phyloP scores from a whole-genome alignment of 139 green algal species.

The Picochlorum sp. region DNA sequence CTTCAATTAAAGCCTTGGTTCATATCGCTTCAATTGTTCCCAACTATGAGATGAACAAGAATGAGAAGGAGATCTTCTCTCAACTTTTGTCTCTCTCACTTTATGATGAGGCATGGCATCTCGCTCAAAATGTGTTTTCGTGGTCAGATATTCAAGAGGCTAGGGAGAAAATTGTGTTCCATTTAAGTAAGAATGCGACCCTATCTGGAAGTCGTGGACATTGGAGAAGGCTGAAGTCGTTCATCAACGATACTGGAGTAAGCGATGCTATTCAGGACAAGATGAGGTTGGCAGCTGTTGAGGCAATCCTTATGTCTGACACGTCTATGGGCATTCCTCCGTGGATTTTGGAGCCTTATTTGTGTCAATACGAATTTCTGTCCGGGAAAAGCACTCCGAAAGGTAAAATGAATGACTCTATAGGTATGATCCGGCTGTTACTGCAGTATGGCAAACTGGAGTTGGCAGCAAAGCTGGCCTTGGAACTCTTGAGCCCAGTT shows the following conservation, averaged over 20 bases:
- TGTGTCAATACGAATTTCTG: constrained; percentile 1
- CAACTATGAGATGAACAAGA: not conserved
- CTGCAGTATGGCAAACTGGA: constrained; percentile 25
- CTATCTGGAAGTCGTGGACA: not conserved
- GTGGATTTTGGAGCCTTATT: constrained; percentile 30
- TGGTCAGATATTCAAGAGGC: constrained; percentile 11
- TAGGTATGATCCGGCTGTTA: constrained; percentile 28
- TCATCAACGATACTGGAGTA: not conserved
- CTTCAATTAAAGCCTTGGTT: constrained; percentile 6
- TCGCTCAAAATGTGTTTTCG: constrained; percentile 14
- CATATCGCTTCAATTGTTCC: constrained; percentile 17
- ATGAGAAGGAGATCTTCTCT: constrained; percentile 14
- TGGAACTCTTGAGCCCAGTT: constrained; percentile 6
- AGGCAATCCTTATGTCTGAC: constrained; percentile 19
- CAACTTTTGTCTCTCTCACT: constrained; percentile 19
- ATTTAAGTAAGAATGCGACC: not conserved
- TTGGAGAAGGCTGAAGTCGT: constrained; percentile 11
- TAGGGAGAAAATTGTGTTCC: constrained; percentile 5
- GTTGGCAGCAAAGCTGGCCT: constrained; percentile 29
- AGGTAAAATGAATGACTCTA: constrained; percentile 16
- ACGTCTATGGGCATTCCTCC: constrained; percentile 9
- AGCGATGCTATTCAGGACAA: not conserved
- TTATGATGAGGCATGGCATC: constrained; percentile 20
- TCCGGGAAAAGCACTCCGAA: not conserved
- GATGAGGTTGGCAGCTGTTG: constrained; percentile 16